A percentile compares a stretch with the other conserved stretches of the same genome.
phyloP scores from a whole-genome alignment of 306 rosid genomes.

The Medicago ruthenica region DNA sequence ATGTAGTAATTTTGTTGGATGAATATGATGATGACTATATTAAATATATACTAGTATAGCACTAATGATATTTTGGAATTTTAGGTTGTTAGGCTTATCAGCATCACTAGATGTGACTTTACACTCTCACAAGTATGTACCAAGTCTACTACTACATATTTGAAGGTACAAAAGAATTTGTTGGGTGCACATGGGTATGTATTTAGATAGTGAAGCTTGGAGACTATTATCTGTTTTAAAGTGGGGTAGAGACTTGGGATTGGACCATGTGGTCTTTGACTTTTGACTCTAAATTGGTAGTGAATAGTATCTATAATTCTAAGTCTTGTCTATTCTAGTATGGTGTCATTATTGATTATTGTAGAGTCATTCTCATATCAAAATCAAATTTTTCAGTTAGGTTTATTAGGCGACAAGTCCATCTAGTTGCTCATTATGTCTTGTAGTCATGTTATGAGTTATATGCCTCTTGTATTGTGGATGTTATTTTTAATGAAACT shows the following conservation, averaged over 20 bases:
- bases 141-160: not conserved
- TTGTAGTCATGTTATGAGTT: too few species aligned
- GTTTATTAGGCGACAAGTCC: too few species aligned
- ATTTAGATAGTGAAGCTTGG: too few species aligned
- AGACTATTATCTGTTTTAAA: too few species aligned
- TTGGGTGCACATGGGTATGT: constrained; percentile 5
- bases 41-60: not conserved
- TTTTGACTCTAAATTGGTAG: not conserved
- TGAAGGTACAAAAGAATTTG: not conserved
- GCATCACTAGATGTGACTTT: constrained; percentile 1
- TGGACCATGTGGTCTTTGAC: not conserved
- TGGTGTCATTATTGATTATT: not conserved
- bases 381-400: too few species aligned
- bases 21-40: constrained; percentile 4
- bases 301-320: not conserved
- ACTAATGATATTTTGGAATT: not conserved
- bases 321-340: not conserved
- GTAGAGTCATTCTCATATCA: too few species aligned
- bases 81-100: constrained; percentile 13
- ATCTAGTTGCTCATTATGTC: too few species aligned
- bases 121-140: not conserved
- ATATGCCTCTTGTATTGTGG: too few species aligned
- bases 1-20: not conserved
- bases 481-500: too few species aligned
- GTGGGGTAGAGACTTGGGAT: not conserved